phyloP scores from a whole-genome alignment of 2,329 filamentous ascomycete species.

The Ploettnerulaceae sp. region DNA sequence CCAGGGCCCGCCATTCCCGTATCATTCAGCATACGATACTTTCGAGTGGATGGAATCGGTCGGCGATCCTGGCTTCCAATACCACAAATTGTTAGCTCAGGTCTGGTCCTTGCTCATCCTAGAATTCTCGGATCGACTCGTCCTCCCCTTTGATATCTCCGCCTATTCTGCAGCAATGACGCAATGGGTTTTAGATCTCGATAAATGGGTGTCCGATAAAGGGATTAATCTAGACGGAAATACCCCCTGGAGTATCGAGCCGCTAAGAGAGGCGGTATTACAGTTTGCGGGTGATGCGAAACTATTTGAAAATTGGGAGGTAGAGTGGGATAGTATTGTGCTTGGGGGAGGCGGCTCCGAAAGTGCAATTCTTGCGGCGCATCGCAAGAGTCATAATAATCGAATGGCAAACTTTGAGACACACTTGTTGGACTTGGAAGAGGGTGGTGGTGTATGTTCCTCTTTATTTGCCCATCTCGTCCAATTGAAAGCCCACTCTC shows the following conservation, averaged over 20 bases:
- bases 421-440: slow-evolving; percentile 70
- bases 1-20: slow-evolving; percentile 57
- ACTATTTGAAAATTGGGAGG: slow-evolving; percentile 71
- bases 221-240: slow-evolving; percentile 47
- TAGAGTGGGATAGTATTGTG: slow-evolving; percentile 69
- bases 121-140: slow-evolving; percentile 74
- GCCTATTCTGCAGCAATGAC: slow-evolving; percentile 65
- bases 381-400: slow-evolving; percentile 72
- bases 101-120: slow-evolving; percentile 78
- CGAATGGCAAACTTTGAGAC: slow-evolving; percentile 79
- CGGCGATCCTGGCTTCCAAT: slow-evolving; percentile 76
- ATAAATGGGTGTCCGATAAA: slow-evolving; percentile 57
- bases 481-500: not conserved
- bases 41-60: slow-evolving; percentile 78
- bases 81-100: slow-evolving; percentile 75
- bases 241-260: slow-evolving; percentile 37
- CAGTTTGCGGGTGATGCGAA: slow-evolving; percentile 55
- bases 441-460: slow-evolving; percentile 66
- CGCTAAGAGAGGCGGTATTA: slow-evolving; percentile 58
- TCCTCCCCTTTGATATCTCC: slow-evolving; percentile 76
- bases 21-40: slow-evolving; percentile 84
- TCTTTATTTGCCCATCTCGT: not conserved
- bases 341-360: slow-evolving; percentile 72
- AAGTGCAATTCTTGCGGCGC: slow-evolving; percentile 58
- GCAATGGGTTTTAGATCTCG: slow-evolving; percentile 61